A percentile compares a stretch with the other conserved stretches of the same genome.
Conservation (phyloP, 805 yeast genomes). For the Millerozyma miso region DNA sequence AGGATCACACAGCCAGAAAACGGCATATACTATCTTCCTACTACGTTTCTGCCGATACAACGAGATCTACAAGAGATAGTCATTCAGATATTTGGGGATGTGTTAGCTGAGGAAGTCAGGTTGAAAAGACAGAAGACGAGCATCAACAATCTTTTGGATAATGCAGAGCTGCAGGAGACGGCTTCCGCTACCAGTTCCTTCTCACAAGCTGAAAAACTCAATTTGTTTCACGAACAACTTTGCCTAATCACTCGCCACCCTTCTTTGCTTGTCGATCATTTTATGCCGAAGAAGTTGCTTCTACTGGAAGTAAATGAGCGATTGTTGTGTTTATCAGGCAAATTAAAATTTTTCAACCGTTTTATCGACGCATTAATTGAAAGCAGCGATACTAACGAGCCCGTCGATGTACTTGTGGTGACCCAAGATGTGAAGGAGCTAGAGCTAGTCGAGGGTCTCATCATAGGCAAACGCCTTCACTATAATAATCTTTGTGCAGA, state of each 20-base stretch:
- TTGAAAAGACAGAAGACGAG: conserved; percentile 25
- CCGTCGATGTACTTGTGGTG: conserved; percentile 37
- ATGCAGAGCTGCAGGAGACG: conserved; percentile 4
- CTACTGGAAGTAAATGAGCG: conserved; percentile 61
- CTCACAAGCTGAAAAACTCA: conserved; percentile 28
- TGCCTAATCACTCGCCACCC: conserved; percentile 60
- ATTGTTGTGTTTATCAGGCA: conserved; percentile 53
- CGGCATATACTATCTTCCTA: conserved; percentile 32
- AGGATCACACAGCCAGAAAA: conserved; percentile 14
- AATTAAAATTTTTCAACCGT: conserved; percentile 51
- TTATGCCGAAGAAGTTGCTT: conserved; percentile 64
- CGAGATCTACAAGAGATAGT: conserved; percentile 30
- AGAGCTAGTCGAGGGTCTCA: conserved; percentile 72
- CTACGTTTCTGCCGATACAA: conserved; percentile 30
- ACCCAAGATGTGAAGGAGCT: conserved; percentile 64
- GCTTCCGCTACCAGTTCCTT: conserved; percentile 7
- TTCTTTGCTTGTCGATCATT: conserved; percentile 69
- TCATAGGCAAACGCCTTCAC: conserved; percentile 66
- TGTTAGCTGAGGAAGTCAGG: conserved; percentile 19
- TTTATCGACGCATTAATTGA: conserved; percentile 36
- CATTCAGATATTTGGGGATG: conserved; percentile 25
- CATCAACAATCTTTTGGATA: conserved; percentile 34
- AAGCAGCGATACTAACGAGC: conserved; percentile 10
- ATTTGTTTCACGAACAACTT: conserved; percentile 43
- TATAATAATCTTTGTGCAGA: conserved; percentile 68